Evolutionary conservation across 495 filamentous ascomycete species (phyloP).

Genomic region (Hypoxylon lenormandii): DNA sequence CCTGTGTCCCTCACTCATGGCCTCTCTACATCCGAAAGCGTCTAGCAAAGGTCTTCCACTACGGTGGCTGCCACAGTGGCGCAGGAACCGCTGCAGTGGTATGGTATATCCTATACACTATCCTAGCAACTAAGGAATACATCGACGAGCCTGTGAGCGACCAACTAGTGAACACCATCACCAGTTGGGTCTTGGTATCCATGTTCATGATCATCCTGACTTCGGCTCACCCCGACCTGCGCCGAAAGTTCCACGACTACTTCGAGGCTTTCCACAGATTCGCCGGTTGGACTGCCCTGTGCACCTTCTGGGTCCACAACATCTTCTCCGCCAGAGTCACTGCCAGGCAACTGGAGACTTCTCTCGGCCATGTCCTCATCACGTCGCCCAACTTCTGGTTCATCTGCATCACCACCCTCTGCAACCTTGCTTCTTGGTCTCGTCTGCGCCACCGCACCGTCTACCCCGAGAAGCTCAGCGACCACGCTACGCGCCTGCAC

Average conservation of each 20-base stretch:
- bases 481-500: constrained; percentile 78
- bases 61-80: constrained; percentile 80
- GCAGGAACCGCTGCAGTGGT: constrained; percentile 73
- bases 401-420: constrained; percentile 68
- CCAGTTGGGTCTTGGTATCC: constrained; percentile 58
- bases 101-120: constrained; percentile 72
- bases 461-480: constrained; percentile 71
- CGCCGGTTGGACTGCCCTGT: constrained; percentile 71
- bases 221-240: constrained; percentile 65
- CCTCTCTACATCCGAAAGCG: constrained; percentile 73
- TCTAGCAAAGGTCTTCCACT: constrained; percentile 80
- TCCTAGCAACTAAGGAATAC: constrained; percentile 63
- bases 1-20: constrained; percentile 64
- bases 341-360: constrained; percentile 64
- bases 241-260: constrained; percentile 68
- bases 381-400: constrained; percentile 75
- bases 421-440: constrained; percentile 75
- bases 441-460: constrained; percentile 72
- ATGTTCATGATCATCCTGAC: constrained; percentile 58
- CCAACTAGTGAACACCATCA: constrained; percentile 53
- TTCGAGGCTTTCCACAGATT: constrained; percentile 78
- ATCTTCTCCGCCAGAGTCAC: constrained; percentile 69
- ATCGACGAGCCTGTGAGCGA: constrained; percentile 47
- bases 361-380: constrained; percentile 58
- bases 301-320: constrained; percentile 73